These are phyloP conservation scores for Nakazawaea ambrosiae DNA, from an alignment of 805 yeast species.

Conservation along the genomic window DNA sequence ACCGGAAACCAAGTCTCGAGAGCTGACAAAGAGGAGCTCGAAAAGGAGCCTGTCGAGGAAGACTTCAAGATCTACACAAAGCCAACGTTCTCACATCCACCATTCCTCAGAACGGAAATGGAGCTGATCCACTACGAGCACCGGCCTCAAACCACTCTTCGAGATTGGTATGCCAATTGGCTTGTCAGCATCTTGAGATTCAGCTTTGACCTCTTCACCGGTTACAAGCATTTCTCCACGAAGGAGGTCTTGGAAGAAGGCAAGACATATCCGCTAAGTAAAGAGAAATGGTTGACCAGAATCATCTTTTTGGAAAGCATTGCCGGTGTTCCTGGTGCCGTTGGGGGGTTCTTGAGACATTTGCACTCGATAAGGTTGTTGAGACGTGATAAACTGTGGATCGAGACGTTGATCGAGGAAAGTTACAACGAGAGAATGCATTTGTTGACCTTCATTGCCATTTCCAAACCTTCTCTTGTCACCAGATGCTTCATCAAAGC, in stretches of 20 bases:
- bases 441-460: slow-evolving; percentile 56
- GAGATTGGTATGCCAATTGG: slow-evolving; percentile 47
- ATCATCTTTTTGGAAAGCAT: slow-evolving; percentile 60
- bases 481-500: slow-evolving; percentile 46
- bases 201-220: slow-evolving; percentile 56
- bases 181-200: slow-evolving; percentile 38
- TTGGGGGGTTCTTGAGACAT: slow-evolving; percentile 67
- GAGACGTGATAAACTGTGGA: slow-evolving; percentile 66
- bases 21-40: background rate
- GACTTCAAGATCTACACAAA: slow-evolving; percentile 16
- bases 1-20: too few relatives aligned
- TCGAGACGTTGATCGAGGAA: slow-evolving; percentile 66
- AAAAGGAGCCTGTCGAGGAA: background rate
- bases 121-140: slow-evolving; percentile 41
- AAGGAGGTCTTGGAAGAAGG: slow-evolving; percentile 20
- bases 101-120: slow-evolving; percentile 29
- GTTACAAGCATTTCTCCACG: slow-evolving; percentile 44
- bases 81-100: slow-evolving; percentile 38
- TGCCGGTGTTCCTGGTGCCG: slow-evolving; percentile 80
- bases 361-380: slow-evolving; percentile 55
- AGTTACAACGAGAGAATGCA: slow-evolving; percentile 80
- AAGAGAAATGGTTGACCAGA: slow-evolving; percentile 56
- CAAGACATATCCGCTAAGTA: slow-evolving; percentile 43
- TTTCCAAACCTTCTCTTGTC: slow-evolving; percentile 56
- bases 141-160: slow-evolving; percentile 35